Conservation (phyloP, 805 yeast species). For the Metschnikowia borealis region DNA sequence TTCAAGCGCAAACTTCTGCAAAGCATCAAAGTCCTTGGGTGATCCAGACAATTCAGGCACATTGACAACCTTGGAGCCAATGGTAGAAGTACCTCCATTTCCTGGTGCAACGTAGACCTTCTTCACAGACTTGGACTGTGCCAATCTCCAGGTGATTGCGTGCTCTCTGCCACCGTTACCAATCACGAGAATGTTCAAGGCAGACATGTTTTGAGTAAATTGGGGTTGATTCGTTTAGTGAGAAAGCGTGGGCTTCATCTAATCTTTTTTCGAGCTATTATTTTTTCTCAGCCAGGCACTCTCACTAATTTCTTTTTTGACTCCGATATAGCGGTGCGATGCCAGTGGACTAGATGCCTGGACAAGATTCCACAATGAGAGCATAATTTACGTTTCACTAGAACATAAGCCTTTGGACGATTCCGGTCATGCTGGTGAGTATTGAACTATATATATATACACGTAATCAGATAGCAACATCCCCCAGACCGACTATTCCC, state of each 20-base stretch:
- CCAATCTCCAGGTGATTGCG: constrained; percentile 87
- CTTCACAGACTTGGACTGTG: constrained; percentile 69
- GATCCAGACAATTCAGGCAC: constrained; percentile 61
- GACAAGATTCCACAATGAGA: too few species aligned
- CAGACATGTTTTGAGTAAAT: constrained; percentile 10
- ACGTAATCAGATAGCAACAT: constrained; percentile 36
- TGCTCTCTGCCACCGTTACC: constrained; percentile 99
- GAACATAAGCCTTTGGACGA: neutral
- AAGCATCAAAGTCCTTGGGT: constrained; percentile 60
- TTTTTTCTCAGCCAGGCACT: constrained; percentile 1
- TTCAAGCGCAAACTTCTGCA: constrained; percentile 71
- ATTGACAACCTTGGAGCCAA: constrained; percentile 56
- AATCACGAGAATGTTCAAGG: constrained; percentile 56
- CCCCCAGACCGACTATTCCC: constrained; percentile 42
- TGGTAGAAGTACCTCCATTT: constrained; percentile 79
- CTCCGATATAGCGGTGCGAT: constrained; percentile 1
- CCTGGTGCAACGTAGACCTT: constrained; percentile 93
- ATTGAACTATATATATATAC: constrained; percentile 16
- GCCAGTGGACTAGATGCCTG: neutral
- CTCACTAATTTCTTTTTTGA: constrained; percentile 4
- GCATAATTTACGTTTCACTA: too few species aligned
- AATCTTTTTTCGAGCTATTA: neutral
- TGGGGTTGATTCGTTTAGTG: constrained; percentile 2
- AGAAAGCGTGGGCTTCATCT: constrained; percentile 1
- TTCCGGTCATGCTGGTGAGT: constrained; percentile 5